These are phyloP conservation scores for Filobasidium floriforme DNA, from an alignment of 768 basidiomycete genomes.

Conservation along the genomic window DNA sequence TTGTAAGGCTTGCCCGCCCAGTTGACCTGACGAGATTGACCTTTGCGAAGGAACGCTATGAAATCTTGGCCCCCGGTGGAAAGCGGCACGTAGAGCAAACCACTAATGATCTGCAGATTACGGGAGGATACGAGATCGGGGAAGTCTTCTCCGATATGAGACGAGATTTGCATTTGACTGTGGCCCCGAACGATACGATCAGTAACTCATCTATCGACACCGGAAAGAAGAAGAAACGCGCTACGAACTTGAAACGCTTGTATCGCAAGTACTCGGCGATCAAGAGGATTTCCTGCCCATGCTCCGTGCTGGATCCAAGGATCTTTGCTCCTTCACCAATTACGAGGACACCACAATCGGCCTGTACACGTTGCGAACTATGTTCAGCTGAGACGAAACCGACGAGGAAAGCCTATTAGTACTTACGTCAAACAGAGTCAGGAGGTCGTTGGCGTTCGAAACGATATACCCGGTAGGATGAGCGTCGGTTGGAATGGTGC, in stretches of 20 bases:
- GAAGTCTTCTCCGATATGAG: conserved; percentile 61
- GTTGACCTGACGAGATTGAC: conserved; percentile 59
- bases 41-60: conserved; percentile 70
- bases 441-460: conserved; percentile 69
- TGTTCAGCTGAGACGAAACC: not conserved
- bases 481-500: conserved; percentile 58
- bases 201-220: not conserved
- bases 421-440: conserved; percentile 61
- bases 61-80: conserved; percentile 68
- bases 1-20: conserved; percentile 73
- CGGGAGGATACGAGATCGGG: conserved; percentile 52
- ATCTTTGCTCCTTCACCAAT: conserved; percentile 60
- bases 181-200: not conserved
- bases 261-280: conserved; percentile 71
- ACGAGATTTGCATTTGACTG: conserved; percentile 64
- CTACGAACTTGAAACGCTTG: conserved; percentile 60
- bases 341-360: conserved; percentile 49
- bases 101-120: conserved; percentile 58
- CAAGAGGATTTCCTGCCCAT: conserved; percentile 70
- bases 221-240: not conserved
- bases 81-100: conserved; percentile 66
- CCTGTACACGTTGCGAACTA: not conserved
- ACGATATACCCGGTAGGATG: conserved; percentile 73
- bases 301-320: conserved; percentile 40
- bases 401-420: conserved; percentile 49